Conservation (phyloP, 2,329 filamentous ascomycete species). For the Daldinia sp. region DNA sequence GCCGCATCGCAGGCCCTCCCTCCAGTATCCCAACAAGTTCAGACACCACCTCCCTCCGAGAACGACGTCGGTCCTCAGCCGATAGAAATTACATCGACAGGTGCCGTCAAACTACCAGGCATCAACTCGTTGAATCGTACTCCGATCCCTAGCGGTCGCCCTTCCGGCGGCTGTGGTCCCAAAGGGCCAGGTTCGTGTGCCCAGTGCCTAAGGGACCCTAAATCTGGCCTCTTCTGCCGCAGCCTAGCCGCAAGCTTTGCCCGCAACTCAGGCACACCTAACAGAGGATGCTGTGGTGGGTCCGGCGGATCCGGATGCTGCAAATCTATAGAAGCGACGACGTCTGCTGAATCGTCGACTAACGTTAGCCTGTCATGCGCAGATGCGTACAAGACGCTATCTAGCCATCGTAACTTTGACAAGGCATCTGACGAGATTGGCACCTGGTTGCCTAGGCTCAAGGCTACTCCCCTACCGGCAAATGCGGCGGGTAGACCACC, state of each 20-base stretch:
- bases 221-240: constrained; percentile 84
- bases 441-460: constrained; percentile 78
- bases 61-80: constrained; percentile 65
- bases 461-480: constrained; percentile 59
- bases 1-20: constrained; percentile 51
- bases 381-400: constrained; percentile 80
- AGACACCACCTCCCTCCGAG: constrained; percentile 68
- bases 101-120: constrained; percentile 67
- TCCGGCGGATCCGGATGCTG: constrained; percentile 71
- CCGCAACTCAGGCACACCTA: constrained; percentile 46
- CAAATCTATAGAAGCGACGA: constrained; percentile 54
- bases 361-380: constrained; percentile 74
- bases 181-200: constrained; percentile 81
- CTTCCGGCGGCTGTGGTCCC: constrained; percentile 60
- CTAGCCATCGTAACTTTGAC: constrained; percentile 79
- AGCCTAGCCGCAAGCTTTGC: constrained; percentile 74
- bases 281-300: constrained; percentile 69
- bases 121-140: constrained; percentile 47
- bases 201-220: constrained; percentile 79
- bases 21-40: constrained; percentile 57
- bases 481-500: constrained; percentile 59
- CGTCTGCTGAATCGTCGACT: constrained; percentile 42
- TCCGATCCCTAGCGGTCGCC: constrained; percentile 37
- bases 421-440: constrained; percentile 76
- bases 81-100: constrained; percentile 67